phyloP scores from a whole-genome alignment of 129 eudicot species.

The Flaveria bidentis region DNA sequence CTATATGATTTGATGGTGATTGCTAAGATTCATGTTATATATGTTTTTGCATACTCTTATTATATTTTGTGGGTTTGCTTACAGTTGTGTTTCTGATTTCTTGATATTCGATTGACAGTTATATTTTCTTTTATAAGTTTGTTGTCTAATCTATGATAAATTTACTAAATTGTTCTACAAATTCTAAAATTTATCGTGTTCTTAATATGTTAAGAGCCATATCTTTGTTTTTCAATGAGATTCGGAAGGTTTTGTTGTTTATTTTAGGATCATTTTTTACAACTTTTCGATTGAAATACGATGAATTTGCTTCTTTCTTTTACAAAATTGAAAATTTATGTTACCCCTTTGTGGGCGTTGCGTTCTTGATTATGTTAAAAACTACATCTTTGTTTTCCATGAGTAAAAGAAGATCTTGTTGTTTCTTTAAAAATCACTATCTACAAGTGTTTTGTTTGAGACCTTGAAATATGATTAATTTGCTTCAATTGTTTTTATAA shows the following conservation, averaged over 20 bases:
- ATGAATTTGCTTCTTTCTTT: background rate
- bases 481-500: background rate
- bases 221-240: background rate
- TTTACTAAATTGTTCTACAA: background rate
- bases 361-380: background rate
- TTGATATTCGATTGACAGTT: background rate
- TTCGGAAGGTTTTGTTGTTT: background rate
- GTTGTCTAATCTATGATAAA: background rate
- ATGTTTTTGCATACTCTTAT: background rate
- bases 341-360: conserved; percentile 2
- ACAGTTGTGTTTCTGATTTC: background rate
- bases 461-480: background rate
- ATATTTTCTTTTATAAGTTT: no score
- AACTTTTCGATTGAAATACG: background rate
- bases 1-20: background rate
- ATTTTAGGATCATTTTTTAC: background rate
- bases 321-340: background rate
- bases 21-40: conserved; percentile 15
- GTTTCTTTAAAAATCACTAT: background rate
- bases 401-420: background rate
- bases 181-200: background rate
- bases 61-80: no score
- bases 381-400: background rate
- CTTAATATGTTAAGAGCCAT: background rate
- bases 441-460: no score